phyloP scores from a whole-genome alignment of 139 green algal genomes.

The Eudorina sp. region DNA sequence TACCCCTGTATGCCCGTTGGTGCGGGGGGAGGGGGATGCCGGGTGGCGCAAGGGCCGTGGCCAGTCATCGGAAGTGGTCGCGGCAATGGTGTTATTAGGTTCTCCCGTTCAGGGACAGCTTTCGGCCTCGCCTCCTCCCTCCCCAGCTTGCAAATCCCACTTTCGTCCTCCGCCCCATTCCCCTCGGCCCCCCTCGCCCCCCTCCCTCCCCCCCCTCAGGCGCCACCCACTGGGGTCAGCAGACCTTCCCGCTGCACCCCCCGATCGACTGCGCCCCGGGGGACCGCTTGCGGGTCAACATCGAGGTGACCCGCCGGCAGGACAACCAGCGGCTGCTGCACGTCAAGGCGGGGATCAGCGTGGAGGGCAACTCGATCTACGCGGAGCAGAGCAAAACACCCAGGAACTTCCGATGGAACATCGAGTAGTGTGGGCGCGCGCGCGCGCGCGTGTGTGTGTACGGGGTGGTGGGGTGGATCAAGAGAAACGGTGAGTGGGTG shows the following conservation, averaged over 20 bases:
- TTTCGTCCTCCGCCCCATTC: no score
- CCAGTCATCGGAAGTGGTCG: no score
- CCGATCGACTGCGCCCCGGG: constrained; percentile 73
- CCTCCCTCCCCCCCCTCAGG: constrained; percentile 49
- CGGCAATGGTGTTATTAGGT: no score
- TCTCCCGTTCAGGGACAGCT: no score
- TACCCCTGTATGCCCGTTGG: no score
- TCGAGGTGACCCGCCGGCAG: constrained; percentile 75
- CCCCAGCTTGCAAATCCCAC: no score
- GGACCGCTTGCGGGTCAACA: constrained; percentile 67
- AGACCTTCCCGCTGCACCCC: constrained; percentile 89
- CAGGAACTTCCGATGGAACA: constrained; percentile 61
- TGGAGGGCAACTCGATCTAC: constrained; percentile 50
- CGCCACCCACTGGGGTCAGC: constrained; percentile 96
- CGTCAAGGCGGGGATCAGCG: constrained; percentile 52
- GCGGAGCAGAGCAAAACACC: constrained; percentile 50
- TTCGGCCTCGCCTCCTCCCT: no score
- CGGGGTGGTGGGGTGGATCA: no score
- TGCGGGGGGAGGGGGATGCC: no score
- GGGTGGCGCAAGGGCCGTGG: no score
- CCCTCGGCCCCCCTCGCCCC: background rate
- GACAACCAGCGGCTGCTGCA: constrained; percentile 93
- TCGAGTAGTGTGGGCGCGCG: constrained; percentile 69
- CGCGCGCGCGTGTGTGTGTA: no score
- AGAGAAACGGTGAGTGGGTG: no score